Conservation (phyloP, 2,329 filamentous ascomycete species). For the Fusarium decemcellulare region DNA sequence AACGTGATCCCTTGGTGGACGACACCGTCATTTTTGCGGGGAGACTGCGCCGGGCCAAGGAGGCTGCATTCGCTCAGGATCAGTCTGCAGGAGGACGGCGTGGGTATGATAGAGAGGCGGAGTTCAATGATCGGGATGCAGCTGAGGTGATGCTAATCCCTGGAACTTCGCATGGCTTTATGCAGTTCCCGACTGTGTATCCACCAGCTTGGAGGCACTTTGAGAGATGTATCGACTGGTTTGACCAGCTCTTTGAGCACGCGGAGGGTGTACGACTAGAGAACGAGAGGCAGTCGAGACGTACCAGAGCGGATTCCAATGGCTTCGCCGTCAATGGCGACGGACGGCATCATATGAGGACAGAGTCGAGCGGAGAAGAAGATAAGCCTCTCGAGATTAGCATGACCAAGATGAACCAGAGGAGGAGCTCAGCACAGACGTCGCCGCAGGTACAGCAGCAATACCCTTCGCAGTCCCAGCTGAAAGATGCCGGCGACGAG, state of each 20-base stretch:
- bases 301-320: conserved; percentile 14
- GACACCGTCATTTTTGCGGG: conserved; percentile 98
- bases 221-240: conserved; percentile 84
- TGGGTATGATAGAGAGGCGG: conserved; percentile 41
- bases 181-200: conserved; percentile 91
- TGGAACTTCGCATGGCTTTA: conserved; percentile 92
- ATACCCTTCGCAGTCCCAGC: conserved; percentile 21
- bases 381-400: conserved; percentile 87
- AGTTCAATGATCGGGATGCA: conserved; percentile 59
- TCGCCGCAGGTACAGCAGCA: conserved; percentile 24
- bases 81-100: conserved; percentile 20
- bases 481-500: conserved; percentile 31
- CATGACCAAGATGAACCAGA: conserved; percentile 64
- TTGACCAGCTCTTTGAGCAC: conserved; percentile 79
- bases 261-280: conserved; percentile 59
- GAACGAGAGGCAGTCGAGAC: conserved; percentile 34
- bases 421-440: conserved; percentile 47
- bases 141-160: conserved; percentile 87
- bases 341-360: conserved; percentile 51
- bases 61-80: conserved; percentile 54
- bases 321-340: conserved; percentile 40
- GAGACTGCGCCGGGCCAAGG: conserved; percentile 84
- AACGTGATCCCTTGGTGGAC: conserved; percentile 94
- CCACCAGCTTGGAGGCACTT: conserved; percentile 93
- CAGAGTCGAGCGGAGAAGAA: conserved; percentile 82